Percentiles rank a stretch among this genome's conserved stretches.
Conservation (phyloP, 176 grass and related monocot species). For the Tuctoria greenei region DNA sequence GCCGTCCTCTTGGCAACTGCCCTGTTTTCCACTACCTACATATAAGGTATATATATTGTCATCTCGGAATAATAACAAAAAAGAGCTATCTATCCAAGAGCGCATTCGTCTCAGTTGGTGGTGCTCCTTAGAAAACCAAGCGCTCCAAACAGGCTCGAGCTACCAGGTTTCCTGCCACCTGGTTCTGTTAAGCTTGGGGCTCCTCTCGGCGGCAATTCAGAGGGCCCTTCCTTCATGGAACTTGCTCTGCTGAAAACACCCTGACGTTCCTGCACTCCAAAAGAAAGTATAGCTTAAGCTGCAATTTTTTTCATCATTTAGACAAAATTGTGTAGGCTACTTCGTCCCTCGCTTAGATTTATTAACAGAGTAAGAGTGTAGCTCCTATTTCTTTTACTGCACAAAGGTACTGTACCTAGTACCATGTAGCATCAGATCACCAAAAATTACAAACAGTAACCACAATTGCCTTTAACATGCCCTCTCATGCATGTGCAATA, state of each 20-base stretch:
- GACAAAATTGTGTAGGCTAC: neutral
- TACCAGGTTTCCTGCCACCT: constrained; percentile 14
- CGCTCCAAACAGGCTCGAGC: constrained; percentile 37
- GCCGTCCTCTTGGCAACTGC: constrained; percentile 28
- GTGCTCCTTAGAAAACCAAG: constrained; percentile 42
- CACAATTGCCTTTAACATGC: neutral
- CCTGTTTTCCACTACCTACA: constrained; percentile 24
- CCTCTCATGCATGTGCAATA: neutral
- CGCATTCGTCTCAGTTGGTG: constrained; percentile 25
- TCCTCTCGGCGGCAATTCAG: neutral
- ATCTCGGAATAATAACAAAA: neutral
- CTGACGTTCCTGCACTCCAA: constrained; percentile 13
- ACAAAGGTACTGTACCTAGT: neutral
- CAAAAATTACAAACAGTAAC: neutral
- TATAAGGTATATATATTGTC: constrained; percentile 14
- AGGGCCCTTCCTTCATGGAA: constrained; percentile 46
- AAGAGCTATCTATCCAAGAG: constrained; percentile 37
- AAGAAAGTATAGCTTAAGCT: neutral
- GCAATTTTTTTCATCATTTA: neutral
- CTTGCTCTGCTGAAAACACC: constrained; percentile 32
- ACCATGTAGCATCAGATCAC: neutral
- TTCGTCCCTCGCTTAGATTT: neutral
- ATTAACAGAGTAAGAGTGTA: neutral
- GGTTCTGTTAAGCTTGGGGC: constrained; percentile 17
- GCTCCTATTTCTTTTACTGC: neutral